Base-by-base conservation (phyloP, 805 yeast genomes). In the Cyberlindnera euphorbiae region DNA sequence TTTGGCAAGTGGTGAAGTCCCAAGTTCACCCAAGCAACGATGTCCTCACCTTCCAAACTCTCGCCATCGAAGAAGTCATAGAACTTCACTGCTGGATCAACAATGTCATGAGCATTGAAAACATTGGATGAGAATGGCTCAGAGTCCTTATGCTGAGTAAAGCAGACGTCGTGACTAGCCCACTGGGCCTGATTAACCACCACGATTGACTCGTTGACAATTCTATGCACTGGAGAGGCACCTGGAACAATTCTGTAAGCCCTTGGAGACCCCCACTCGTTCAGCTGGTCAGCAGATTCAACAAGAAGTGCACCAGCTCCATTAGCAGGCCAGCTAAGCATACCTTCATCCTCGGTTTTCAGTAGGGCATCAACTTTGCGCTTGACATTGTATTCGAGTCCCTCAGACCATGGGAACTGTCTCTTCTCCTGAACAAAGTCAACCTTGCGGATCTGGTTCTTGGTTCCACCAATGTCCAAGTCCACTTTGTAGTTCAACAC, bases 1-100 rank as follows among this genome's bases (percentile, higher is more conserved):
- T 46, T 52, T 39, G 58, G 58, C 30, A 53, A 42, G 29, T 53
- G 58, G 33, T 53, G 58, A 16, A 53, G 33, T 18, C 49, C 58
- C 28, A 53, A 36, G 40, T 49, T 53, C 26, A 52, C 36, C 58
- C 58, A 53, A n/a, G 42, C 45, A 19, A 53, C 58, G 17, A 53
- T 31, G 32, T 53, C 58, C 32, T 46, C 55, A 28, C 54, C 55
- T 17, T 36, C 49, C 17, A 52, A 21, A 23, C 29, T 39, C 28
- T 52, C 58, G 31, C 45, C 50, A 33, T 52, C 54, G 11, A 53
- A 36, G 42, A 44, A 53, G 2, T 25, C 17, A 28, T 35, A 27
- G 17, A 53, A 53, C 16, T 46, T 32, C 14, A 51, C 49, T 16
- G 39, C 28, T 29, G 58, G 57, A 25, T 50, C 50, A 14, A 32